Evolutionary conservation across 257 asterid species (phyloP).

Genomic region (Solanum peruvianum): DNA sequence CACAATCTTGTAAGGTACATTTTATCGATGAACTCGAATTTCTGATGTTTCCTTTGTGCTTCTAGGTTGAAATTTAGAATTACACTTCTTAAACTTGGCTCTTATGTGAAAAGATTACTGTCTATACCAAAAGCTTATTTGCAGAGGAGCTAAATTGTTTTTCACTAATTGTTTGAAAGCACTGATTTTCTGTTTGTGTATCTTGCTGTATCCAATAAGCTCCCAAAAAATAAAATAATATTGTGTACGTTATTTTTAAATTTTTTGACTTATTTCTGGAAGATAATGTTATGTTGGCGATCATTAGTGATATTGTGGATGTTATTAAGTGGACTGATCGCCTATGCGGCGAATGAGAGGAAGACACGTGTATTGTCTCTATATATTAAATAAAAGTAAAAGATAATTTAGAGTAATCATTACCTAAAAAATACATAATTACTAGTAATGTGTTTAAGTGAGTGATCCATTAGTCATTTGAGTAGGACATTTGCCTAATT

Average conservation of each 20-base stretch:
- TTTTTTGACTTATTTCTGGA: too few species aligned
- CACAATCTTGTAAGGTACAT: not conserved
- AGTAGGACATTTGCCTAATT: not conserved
- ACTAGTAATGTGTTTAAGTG: not conserved
- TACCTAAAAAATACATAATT: not conserved
- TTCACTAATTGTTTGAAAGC: not conserved
- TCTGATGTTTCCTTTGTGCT: not conserved
- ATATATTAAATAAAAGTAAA: not conserved
- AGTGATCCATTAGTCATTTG: not conserved
- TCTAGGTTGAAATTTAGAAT: not conserved
- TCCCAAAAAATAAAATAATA: not conserved
- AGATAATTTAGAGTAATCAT: not conserved
- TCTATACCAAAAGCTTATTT: not conserved
- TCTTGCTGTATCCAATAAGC: not conserved
- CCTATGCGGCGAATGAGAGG: not conserved
- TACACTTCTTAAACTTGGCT: not conserved
- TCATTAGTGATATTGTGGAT: not conserved
- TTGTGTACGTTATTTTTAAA: not conserved
- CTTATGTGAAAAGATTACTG: not conserved
- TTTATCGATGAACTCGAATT: not conserved
- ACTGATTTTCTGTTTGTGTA: not conserved
- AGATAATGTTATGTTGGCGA: not conserved
- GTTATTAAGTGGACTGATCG: not conserved
- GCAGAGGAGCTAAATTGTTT: not conserved
- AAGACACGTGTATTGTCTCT: not conserved